phyloP scores from a whole-genome alignment of 306 rosid species.

The Pterocarpus santalinus region DNA sequence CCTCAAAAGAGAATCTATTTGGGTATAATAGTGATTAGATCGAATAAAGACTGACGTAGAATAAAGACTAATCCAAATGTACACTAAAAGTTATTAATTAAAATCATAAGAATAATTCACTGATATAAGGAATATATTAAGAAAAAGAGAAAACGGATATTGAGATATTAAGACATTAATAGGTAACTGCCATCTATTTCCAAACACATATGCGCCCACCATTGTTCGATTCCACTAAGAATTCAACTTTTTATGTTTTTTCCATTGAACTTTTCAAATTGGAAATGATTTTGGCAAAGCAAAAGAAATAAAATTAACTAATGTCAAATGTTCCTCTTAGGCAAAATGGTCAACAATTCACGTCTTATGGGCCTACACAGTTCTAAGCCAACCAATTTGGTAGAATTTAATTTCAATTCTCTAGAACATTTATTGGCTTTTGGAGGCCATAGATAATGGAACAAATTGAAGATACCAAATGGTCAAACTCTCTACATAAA shows the following conservation, averaged over 20 bases:
- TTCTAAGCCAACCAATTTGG: constrained; percentile 37
- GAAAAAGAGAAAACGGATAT: not conserved
- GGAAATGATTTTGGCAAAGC: constrained; percentile 22
- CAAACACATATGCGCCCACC: constrained; percentile 39
- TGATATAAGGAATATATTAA: not conserved
- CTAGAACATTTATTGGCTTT: not conserved
- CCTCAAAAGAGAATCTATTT: not conserved
- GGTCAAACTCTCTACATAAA: not conserved
- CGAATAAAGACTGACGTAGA: constrained; percentile 19
- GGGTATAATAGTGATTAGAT: not conserved
- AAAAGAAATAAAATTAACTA: not conserved
- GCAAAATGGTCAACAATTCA: constrained; percentile 12
- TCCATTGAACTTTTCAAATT: constrained; percentile 45
- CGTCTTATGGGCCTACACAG: constrained; percentile 14
- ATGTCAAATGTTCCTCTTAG: constrained; percentile 37
- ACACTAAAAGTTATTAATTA: not conserved
- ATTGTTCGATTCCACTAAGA: constrained; percentile 19
- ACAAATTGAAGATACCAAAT: constrained; percentile 6
- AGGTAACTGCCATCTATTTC: not conserved
- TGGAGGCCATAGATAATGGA: constrained; percentile 4
- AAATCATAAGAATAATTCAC: not conserved
- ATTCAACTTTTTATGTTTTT: constrained; percentile 1
- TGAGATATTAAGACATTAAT: not conserved
- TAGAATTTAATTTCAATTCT: constrained; percentile 7
- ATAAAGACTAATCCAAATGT: not conserved